phyloP scores from a whole-genome alignment of 2,329 filamentous ascomycete genomes.

The Esteya vermicola region DNA sequence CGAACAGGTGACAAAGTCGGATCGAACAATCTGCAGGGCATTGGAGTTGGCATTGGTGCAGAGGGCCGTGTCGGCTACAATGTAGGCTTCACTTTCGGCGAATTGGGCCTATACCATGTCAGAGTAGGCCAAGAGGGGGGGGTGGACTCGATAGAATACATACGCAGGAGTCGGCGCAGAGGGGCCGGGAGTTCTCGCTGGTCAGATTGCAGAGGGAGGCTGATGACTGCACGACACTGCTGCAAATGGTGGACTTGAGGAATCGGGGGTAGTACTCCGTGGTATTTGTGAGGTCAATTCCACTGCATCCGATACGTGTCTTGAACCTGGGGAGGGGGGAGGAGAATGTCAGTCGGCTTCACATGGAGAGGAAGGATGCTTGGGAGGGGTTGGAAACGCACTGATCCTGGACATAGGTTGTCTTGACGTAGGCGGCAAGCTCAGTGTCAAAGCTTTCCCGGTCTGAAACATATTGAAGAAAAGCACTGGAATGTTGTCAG shows the following conservation, averaged over 20 bases:
- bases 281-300: constrained; percentile 64
- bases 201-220: constrained; percentile 53
- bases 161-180: constrained; percentile 85
- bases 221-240: constrained; percentile 85
- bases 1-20: constrained; percentile 84
- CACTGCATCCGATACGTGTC: constrained; percentile 63
- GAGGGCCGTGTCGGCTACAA: constrained; percentile 58
- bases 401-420: constrained; percentile 64
- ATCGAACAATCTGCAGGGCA: constrained; percentile 64
- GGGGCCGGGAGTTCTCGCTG: constrained; percentile 48
- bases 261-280: constrained; percentile 82
- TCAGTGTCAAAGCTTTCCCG: constrained; percentile 62
- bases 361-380: not conserved
- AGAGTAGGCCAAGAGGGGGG: not conserved
- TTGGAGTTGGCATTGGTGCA: constrained; percentile 54
- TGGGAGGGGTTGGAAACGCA: constrained; percentile 28
- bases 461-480: constrained; percentile 69
- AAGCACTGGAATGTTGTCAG: constrained; percentile 47
- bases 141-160: constrained; percentile 14
- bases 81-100: constrained; percentile 76
- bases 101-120: constrained; percentile 59
- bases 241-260: constrained; percentile 84
- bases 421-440: constrained; percentile 57
- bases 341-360: not conserved
- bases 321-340: constrained; percentile 64